Percentiles rank a stretch among this genome's conserved stretches.
Conservation (phyloP, 2,329 filamentous ascomycete species). For the Uncinocarpus reesii region DNA sequence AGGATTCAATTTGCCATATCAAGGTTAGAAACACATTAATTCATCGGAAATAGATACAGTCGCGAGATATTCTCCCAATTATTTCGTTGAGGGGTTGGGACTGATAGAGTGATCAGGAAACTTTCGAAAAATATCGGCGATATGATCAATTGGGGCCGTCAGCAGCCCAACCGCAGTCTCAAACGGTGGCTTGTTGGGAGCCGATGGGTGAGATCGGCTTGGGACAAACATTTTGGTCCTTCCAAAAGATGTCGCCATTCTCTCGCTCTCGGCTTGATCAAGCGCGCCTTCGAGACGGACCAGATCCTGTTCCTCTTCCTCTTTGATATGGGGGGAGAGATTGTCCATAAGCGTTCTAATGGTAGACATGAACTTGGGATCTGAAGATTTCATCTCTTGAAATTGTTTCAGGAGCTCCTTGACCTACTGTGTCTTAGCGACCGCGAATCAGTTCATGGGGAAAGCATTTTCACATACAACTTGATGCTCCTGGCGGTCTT, state of each 20-base stretch:
- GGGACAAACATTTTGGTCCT: constrained; percentile 48
- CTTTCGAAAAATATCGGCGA: constrained; percentile 47
- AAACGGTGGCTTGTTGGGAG: constrained; percentile 45
- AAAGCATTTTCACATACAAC: constrained; percentile 22
- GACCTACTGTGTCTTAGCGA: constrained; percentile 31
- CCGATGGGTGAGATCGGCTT: constrained; percentile 42
- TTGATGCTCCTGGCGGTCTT: constrained; percentile 42
- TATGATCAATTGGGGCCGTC: constrained; percentile 47
- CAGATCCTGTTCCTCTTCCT: constrained; percentile 44
- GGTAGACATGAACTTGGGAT: constrained; percentile 37
- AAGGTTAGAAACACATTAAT: too few relatives aligned
- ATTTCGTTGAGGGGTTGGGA: constrained; percentile 13
- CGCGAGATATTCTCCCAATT: not conserved
- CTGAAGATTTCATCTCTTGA: constrained; percentile 36
- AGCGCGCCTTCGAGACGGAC: constrained; percentile 40
- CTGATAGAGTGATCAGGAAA: constrained; percentile 35
- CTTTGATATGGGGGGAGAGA: constrained; percentile 40
- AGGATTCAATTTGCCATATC: too few relatives aligned
- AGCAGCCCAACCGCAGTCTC: constrained; percentile 47
- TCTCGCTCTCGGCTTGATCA: constrained; percentile 26
- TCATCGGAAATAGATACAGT: too few relatives aligned
- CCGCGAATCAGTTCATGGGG: not conserved
- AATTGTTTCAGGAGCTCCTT: constrained; percentile 44
- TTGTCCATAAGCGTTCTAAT: constrained; percentile 38
- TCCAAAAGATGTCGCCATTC: constrained; percentile 37